Base-by-base conservation (phyloP, 2,329 filamentous ascomycete genomes). In the Rugonectria rugulosa region DNA sequence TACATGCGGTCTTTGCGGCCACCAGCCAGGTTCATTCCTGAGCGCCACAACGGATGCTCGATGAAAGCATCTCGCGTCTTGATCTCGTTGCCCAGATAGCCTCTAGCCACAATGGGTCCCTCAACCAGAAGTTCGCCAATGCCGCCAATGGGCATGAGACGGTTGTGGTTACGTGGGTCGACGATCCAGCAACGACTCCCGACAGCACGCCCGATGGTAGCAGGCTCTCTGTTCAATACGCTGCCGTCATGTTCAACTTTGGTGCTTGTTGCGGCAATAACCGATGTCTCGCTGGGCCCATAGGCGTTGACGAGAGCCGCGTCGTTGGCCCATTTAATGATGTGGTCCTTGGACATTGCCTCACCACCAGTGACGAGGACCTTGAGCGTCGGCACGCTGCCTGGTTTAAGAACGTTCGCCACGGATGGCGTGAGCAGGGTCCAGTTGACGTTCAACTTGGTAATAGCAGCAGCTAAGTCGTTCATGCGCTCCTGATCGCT, bases 11-110 rank as follows among this genome's bases (percentile, higher is more conserved):
- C 14, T 46, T 27, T 23, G 78, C 75, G 85, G 81, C 60, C 81
- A 81, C 24, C 82, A 73, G 29, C 81, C 81, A 38, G 80, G n/a
- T n/a, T n/a, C n/a, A n/a, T n/a, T n/a, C n/a, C 63, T 47, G 76
- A 80, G 1, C 45, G 20, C 53, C 46, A 54, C 12, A 17, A 20
- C 26, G 46, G 44, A 17, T 40, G 12, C 17, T 29, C 19, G 8
- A 56, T 24, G 43, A 51, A 51, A 17, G 26, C n/a, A 10, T 27
- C 46, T n/a, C n/a, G n/a, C 12, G 46, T 59, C 45, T 46, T 43
- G 5, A 44, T 38, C 2, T 19, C 6, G 21, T 59, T 46, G 9
- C 47, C 31, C 9, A 59, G 47, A 21, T 64, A 64, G 0, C 59
- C 61, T 9, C 36, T 38, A 3, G 52, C 55, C 1, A 67, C 26